These are phyloP conservation scores for Primulina huaijiensis DNA, from an alignment of 257 asterid genomes.

Conservation along the genomic window DNA sequence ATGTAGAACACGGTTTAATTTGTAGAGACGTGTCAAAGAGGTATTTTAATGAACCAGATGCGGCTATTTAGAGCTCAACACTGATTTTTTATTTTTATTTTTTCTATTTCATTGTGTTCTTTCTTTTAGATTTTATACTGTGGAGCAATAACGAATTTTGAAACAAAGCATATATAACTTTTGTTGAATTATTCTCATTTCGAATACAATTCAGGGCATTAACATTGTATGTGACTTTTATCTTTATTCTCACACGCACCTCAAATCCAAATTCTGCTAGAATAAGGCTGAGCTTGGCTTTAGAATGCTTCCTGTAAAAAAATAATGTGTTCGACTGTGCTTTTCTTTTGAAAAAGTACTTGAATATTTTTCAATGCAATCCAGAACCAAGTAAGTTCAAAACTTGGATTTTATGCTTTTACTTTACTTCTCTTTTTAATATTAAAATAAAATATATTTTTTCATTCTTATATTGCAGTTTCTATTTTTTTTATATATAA, in stretches of 20 bases:
- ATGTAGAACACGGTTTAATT: conserved; percentile 42
- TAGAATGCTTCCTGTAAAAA: background rate
- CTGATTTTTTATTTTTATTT: conserved; percentile 11
- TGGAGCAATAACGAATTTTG: conserved; percentile 23
- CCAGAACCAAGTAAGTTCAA: too few species aligned
- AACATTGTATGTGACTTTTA: too few species aligned
- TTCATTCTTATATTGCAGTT: too few species aligned
- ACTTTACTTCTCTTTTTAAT: too few species aligned
- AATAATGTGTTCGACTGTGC: background rate
- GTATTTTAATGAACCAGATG: background rate
- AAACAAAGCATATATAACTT: conserved; percentile 7
- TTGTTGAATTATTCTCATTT: background rate
- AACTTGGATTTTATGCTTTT: too few species aligned
- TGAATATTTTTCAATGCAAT: too few species aligned
- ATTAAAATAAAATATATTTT: too few species aligned
- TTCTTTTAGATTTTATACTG: background rate
- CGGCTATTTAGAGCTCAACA: conserved; percentile 12
- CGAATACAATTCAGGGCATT: background rate
- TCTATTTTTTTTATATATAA: too few species aligned
- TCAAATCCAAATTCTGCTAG: background rate
- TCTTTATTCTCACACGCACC: background rate
- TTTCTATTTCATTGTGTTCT: conserved; percentile 20
- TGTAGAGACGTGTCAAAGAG: conserved; percentile 7
- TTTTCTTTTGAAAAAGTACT: background rate
- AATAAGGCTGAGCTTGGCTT: background rate